A percentile compares a stretch with the other conserved stretches of the same genome.
Conservation (phyloP, 371 early-diverging fungal genomes). For the Mortierella sp. region DNA sequence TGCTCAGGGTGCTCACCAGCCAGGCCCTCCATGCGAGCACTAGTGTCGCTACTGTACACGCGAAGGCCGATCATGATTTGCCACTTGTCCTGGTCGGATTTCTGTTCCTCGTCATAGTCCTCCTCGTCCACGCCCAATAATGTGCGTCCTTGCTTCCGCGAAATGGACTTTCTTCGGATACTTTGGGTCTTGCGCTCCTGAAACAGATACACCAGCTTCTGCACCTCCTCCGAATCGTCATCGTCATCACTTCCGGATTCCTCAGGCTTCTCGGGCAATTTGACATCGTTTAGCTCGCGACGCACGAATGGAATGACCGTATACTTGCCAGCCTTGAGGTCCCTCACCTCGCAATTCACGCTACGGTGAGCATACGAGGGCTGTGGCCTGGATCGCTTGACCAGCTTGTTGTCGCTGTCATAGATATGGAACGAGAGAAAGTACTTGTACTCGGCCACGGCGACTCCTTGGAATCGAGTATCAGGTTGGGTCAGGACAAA, state of each 20-base stretch:
- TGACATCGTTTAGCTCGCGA: slow-evolving; percentile 14
- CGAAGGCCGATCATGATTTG: slow-evolving; percentile 34
- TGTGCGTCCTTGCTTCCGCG: slow-evolving; percentile 20
- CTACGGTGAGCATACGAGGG: slow-evolving; percentile 25
- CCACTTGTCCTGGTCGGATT: slow-evolving; percentile 27
- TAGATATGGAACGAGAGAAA: slow-evolving; percentile 36
- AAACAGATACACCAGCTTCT: slow-evolving; percentile 11
- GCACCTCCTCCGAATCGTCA: too few species aligned
- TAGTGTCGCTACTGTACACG: slow-evolving; percentile 28
- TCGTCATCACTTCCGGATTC: slow-evolving; percentile 21
- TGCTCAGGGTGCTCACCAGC: slow-evolving; percentile 22
- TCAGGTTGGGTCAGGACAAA: slow-evolving; percentile 46
- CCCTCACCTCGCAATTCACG: slow-evolving; percentile 33
- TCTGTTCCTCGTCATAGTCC: slow-evolving; percentile 22
- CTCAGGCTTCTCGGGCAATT: slow-evolving; percentile 10
- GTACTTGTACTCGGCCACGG: slow-evolving; percentile 24
- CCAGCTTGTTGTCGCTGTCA: slow-evolving; percentile 16
- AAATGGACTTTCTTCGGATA: slow-evolving; percentile 24
- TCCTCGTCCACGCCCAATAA: slow-evolving; percentile 39
- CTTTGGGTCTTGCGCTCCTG: slow-evolving; percentile 30
- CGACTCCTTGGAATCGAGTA: slow-evolving; percentile 35
- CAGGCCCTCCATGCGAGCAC: slow-evolving; percentile 11
- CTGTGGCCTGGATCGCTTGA: slow-evolving; percentile 30
- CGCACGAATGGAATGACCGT: slow-evolving; percentile 31
- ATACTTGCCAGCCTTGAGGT: slow-evolving; percentile 34